Evolutionary conservation across 1,284 basidiomycete genomes (phyloP), one percentile per base, ranked within the genome.

Genomic region (Cerrena zonata): DNA sequence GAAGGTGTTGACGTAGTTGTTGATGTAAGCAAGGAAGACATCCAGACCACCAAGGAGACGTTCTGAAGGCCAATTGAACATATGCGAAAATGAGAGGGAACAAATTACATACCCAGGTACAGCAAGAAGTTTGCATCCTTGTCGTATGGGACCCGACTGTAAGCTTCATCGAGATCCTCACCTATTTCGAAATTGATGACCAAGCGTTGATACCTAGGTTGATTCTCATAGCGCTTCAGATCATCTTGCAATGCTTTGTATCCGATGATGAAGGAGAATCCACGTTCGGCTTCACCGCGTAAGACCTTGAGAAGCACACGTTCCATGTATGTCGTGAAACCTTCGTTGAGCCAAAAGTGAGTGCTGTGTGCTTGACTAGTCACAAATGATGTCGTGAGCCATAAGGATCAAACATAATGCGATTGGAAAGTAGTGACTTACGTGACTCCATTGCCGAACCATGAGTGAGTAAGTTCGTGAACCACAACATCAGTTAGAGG

Each of bases 281-380:
- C 91, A 30, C 95, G 86, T 52, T 90, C 83, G 0, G 86, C 82
- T 15, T 89, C 80, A 0, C 86, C 80, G 63, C 94, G 84, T 1
- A 95, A 72, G 47, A 77, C 73, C 57, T 86, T 75, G 38, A 88
- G 82, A 34, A 96, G 75, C 7, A 96, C 73, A 21, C 94, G 83
- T 68, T 99, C 95, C 45, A 92, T 86, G 65, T 94, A 97, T 1
- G 91, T 94, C 27, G 94, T 96, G 87, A 91, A 96, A 30, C 92
- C 83, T 69, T 94, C 91, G 66, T 94, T 94, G 45, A 94, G 79
- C 91, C 91, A 95, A 73, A 94, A 94, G 65, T 91, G 87, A 3
- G 77, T 77, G 2, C 84, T 79, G 52, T 88, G 65, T 1, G 82
- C 80, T 52, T 87, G 85, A 0, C 82, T 86, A 55, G 3, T n/a